These are phyloP conservation scores for Mucor indicus DNA, from an alignment of 371 early-diverging fungal species.

Conservation along the genomic window DNA sequence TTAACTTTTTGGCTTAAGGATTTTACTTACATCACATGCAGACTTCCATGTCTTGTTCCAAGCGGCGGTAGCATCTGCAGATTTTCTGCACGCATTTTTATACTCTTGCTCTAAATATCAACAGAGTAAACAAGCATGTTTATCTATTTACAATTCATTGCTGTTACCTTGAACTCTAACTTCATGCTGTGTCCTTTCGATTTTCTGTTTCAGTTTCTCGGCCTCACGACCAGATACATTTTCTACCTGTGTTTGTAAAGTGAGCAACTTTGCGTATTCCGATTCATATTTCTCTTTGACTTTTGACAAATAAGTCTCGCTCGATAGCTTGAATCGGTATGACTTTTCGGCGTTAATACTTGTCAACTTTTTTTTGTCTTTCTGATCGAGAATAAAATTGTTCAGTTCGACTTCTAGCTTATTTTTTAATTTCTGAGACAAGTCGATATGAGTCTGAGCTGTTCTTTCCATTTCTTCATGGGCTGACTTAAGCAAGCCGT, in stretches of 20 bases:
- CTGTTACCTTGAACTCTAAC: slow-evolving; percentile 31
- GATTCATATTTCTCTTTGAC: slow-evolving; percentile 71
- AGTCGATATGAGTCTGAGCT: slow-evolving; percentile 73
- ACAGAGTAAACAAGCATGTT: not conserved
- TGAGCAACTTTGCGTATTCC: slow-evolving; percentile 50
- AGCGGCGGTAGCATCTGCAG: slow-evolving; percentile 62
- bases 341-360: slow-evolving; percentile 56
- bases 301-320: slow-evolving; percentile 32
- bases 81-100: slow-evolving; percentile 56
- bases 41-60: slow-evolving; percentile 71
- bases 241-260: slow-evolving; percentile 35
- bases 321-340: slow-evolving; percentile 51
- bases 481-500: slow-evolving; percentile 64
- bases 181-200: slow-evolving; percentile 36
- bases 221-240: slow-evolving; percentile 25
- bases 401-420: slow-evolving; percentile 71
- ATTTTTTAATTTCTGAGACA: slow-evolving; percentile 75
- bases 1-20: not conserved
- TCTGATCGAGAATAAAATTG: slow-evolving; percentile 80
- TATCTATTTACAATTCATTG: not conserved
- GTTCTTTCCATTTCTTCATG: slow-evolving; percentile 77
- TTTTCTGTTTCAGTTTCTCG: slow-evolving; percentile 31
- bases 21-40: slow-evolving; percentile 63
- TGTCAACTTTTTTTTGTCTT: slow-evolving; percentile 56
- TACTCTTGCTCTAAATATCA: slow-evolving; percentile 64